These are phyloP conservation scores for Chondrus crispus DNA, from an alignment of 23 red algal species.

Conservation along the genomic window DNA sequence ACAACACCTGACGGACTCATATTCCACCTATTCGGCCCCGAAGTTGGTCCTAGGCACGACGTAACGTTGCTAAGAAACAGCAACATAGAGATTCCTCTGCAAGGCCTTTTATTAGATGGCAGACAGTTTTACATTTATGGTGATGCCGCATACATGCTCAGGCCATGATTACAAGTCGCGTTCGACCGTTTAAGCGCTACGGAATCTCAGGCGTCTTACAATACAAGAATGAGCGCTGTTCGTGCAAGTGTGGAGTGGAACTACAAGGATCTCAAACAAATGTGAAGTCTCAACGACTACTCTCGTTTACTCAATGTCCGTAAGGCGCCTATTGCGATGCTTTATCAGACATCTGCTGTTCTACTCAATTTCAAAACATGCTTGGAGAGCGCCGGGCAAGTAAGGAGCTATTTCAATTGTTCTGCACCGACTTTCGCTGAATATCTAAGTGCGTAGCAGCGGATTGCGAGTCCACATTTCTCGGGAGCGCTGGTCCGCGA, in stretches of 20 bases:
- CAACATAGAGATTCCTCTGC: neutral
- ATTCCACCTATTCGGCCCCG: neutral
- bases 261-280: slow-evolving; percentile 20
- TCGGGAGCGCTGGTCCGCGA: no score
- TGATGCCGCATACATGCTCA: slow-evolving; percentile 6
- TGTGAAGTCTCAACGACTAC: neutral
- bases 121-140: neutral
- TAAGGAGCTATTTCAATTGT: neutral
- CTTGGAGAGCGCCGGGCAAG: neutral
- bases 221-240: neutral
- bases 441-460: neutral
- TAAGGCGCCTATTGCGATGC: slow-evolving; percentile 6
- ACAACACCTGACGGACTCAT: slow-evolving; percentile 18
- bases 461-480: no score
- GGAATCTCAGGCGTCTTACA: neutral
- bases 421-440: neutral
- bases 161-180: neutral
- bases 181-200: neutral
- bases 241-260: neutral
- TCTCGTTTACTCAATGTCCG: neutral
- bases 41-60: slow-evolving; percentile 21
- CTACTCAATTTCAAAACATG: neutral
- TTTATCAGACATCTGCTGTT: neutral
- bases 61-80: neutral
- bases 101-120: neutral